Evolutionary conservation across 2,329 filamentous ascomycete genomes (phyloP).

Genomic region (Hypoxylon sp.): DNA sequence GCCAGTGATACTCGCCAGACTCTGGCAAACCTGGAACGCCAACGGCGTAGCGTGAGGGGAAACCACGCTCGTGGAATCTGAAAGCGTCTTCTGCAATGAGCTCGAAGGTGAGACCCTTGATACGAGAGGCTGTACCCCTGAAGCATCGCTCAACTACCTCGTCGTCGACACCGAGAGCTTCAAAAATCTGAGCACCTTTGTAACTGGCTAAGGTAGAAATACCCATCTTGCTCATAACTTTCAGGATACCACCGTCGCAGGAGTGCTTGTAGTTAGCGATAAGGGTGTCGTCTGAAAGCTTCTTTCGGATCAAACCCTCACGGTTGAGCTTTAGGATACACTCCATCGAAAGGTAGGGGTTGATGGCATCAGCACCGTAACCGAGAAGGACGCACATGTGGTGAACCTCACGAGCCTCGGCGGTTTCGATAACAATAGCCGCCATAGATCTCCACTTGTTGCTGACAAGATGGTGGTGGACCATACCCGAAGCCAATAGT

Average conservation of each 20-base stretch:
- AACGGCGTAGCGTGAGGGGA: conserved; percentile 79
- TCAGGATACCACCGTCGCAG: conserved; percentile 93
- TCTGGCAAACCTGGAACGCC: conserved; percentile 83
- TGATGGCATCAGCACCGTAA: conserved; percentile 93
- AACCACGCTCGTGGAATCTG: conserved; percentile 93
- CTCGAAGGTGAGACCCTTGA: conserved; percentile 93
- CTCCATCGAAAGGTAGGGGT: conserved; percentile 94
- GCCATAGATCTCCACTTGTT: conserved; percentile 95
- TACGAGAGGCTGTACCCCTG: conserved; percentile 90
- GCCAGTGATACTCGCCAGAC: conserved; percentile 98
- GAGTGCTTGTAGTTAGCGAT: conserved; percentile 98
- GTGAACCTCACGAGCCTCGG: conserved; percentile 95
- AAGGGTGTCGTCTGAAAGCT: conserved; percentile 80
- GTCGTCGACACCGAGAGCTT: conserved; percentile 93
- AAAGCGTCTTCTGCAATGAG: conserved; percentile 93
- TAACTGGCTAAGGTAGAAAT: conserved; percentile 96
- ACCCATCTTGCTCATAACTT: conserved; percentile 99
- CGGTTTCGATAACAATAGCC: conserved; percentile 89
- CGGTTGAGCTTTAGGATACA: conserved; percentile 97
- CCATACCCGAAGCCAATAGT: conserved; percentile 87
- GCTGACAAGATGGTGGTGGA: conserved; percentile 92
- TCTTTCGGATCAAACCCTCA: conserved; percentile 91
- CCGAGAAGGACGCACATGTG: conserved; percentile 98
- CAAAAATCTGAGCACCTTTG: conserved; percentile 98
- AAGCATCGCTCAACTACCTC: conserved; percentile 94